Base-by-base conservation (phyloP, 257 asterid genomes). In the Solanum corneliomulleri region DNA sequence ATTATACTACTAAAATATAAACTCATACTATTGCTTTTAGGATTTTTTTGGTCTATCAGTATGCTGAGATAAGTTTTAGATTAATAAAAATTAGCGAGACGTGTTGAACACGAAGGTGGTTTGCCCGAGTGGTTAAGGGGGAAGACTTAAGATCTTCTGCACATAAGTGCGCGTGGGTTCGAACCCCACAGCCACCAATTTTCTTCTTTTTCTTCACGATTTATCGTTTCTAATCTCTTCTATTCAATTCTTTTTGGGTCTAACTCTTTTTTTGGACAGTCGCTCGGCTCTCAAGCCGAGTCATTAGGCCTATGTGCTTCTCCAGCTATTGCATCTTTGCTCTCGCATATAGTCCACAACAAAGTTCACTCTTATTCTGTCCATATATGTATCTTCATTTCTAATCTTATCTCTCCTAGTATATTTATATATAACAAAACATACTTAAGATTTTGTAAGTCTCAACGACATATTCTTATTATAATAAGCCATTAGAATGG, bases 81-180 rank as follows among this genome's bases (percentile, higher is more conserved):
- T 20, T 8, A 58, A 18, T 18, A 6, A 66, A 6, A 25, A 13
- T 13, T 27, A 66, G 37, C 12, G 31, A 69, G 0, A 1, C 6
- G 0, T 3, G 3, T 31, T 15, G 0, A 2, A 0, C 7, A 33
- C 0, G 18, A 2, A 70, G 91, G 89, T 89, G 92, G 94, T 90
- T 92, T 89, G 93, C 93, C 93, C 92, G 93, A 91, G 93, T 12
- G 93, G 91, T 92, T 92, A 92, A 91, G 94, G 91, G 93, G 89
- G 89, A 89, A 89, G 91, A 89, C 91, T 87, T 89, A 87, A 89
- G 91, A 87, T 87, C 91, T 89, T 89, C 91, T 89, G 88, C 90
- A 85, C 90, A 89, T 89, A 80, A 89, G 89, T 87, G 91, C 91
- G 89, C 91, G 88, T 89, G 91, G 91, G 90, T 85, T 89, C 86